These are phyloP conservation scores for Fusarium armeniacum DNA, from an alignment of 2,329 filamentous ascomycete species.

Conservation along the genomic window DNA sequence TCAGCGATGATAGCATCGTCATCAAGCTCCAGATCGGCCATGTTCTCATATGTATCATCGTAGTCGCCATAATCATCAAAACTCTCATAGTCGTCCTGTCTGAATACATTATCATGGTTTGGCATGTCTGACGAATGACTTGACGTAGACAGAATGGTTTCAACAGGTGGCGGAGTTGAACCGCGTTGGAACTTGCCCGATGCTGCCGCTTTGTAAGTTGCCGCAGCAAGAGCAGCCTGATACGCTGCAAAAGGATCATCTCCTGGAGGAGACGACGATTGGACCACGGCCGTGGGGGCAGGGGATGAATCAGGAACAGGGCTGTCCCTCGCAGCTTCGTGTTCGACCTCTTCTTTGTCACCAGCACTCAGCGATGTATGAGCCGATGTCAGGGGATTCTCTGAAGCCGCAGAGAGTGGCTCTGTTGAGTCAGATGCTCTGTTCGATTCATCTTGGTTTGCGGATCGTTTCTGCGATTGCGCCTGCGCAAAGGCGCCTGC, in stretches of 20 bases:
- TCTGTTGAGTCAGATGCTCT: slow-evolving; percentile 64
- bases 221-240: slow-evolving; percentile 86
- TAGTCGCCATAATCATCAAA: slow-evolving; percentile 59
- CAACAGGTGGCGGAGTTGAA: slow-evolving; percentile 58
- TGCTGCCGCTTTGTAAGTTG: slow-evolving; percentile 80
- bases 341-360: slow-evolving; percentile 30
- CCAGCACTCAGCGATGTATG: slow-evolving; percentile 64
- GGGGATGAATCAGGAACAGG: slow-evolving; percentile 23
- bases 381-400: slow-evolving; percentile 62
- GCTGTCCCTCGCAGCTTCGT: slow-evolving; percentile 21
- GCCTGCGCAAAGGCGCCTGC: slow-evolving; percentile 70
- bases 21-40: slow-evolving; percentile 77
- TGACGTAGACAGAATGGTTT: slow-evolving; percentile 29
- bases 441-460: slow-evolving; percentile 53
- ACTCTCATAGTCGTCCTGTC: slow-evolving; percentile 64
- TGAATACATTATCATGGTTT: slow-evolving; percentile 27
- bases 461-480: slow-evolving; percentile 61
- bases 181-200: slow-evolving; percentile 81
- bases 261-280: slow-evolving; percentile 18
- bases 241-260: slow-evolving; percentile 70
- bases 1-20: slow-evolving; percentile 95
- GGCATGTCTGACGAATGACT: slow-evolving; percentile 31
- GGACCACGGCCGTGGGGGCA: slow-evolving; percentile 23
- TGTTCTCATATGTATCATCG: slow-evolving; percentile 69
- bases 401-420: slow-evolving; percentile 61